These are phyloP conservation scores for Phytopythium boreale DNA, from an alignment of 352 stramenopile genomes.

Conservation along the genomic window DNA sequence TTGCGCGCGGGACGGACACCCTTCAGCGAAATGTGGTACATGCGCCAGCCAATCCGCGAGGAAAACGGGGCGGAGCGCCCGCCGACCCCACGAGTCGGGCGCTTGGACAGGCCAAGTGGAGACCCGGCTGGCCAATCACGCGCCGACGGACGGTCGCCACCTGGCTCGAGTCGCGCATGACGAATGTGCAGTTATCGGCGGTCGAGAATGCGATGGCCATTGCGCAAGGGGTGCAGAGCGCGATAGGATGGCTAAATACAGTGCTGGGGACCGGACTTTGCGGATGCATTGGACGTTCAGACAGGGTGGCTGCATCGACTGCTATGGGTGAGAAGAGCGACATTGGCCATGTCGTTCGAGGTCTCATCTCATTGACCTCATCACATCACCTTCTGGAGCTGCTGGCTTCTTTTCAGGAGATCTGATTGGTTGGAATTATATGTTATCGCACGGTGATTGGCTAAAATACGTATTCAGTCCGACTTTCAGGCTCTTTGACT, in stretches of 20 bases:
- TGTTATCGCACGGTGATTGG: conserved; percentile 1
- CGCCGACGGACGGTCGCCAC: background rate
- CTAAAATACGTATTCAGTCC: background rate
- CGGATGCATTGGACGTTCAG: background rate
- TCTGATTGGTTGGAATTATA: background rate
- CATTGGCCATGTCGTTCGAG: background rate
- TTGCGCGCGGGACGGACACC: background rate
- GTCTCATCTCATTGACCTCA: background rate
- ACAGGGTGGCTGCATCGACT: no score
- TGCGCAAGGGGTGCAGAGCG: background rate
- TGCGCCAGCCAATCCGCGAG: background rate
- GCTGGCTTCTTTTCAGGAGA: background rate
- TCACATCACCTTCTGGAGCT: background rate
- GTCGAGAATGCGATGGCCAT: background rate
- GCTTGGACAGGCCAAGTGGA: background rate
- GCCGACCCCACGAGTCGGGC: background rate
- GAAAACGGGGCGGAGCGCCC: background rate
- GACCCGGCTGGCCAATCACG: background rate
- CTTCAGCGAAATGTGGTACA: background rate
- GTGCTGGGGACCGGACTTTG: no score
- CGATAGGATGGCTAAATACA: no score
- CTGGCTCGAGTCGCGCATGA: background rate
- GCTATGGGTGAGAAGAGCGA: no score
- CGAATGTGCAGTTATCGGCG: background rate
- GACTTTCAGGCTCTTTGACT: no score